phyloP scores from a whole-genome alignment of 768 basidiomycete species.

The Mycena maculata region DNA sequence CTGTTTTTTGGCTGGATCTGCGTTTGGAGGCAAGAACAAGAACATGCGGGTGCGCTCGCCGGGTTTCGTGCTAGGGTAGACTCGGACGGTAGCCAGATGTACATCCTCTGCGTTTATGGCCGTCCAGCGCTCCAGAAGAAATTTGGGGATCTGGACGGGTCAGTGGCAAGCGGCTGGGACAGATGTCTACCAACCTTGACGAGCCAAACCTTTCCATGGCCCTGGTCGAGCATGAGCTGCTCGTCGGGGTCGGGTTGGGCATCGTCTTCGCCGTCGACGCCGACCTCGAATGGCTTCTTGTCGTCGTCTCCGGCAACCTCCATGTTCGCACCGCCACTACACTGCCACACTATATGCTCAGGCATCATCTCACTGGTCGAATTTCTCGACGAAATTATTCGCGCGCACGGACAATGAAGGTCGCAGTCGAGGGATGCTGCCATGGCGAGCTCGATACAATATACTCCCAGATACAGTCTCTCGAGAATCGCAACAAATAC shows the following conservation, averaged over 20 bases:
- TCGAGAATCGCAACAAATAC: constrained; percentile 72
- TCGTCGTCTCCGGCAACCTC: constrained; percentile 64
- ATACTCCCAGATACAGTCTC: constrained; percentile 73
- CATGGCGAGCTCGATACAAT: constrained; percentile 94
- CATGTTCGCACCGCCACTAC: constrained; percentile 38
- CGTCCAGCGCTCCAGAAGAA: constrained; percentile 89
- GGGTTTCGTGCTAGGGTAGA: constrained; percentile 64
- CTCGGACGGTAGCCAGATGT: constrained; percentile 86
- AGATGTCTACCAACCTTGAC: constrained; percentile 69
- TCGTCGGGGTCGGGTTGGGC: constrained; percentile 84
- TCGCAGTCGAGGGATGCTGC: constrained; percentile 95
- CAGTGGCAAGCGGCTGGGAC: background rate
- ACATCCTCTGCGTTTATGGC: constrained; percentile 77
- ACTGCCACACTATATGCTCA: background rate
- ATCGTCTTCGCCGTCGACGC: constrained; percentile 65
- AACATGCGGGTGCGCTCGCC: constrained; percentile 65
- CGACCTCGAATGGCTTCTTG: constrained; percentile 78
- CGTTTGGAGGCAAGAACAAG: constrained; percentile 72
- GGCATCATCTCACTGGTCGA: background rate
- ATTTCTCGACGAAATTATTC: background rate
- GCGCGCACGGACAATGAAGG: constrained; percentile 51
- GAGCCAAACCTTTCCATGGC: constrained; percentile 83
- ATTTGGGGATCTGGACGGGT: constrained; percentile 78
- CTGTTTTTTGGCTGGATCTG: constrained; percentile 49
- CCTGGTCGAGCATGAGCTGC: constrained; percentile 80